Evolutionary conservation across 2,329 filamentous ascomycete species (phyloP), one percentile per base, ranked within the genome.

Genomic region (Zymoseptoria crescenta): DNA sequence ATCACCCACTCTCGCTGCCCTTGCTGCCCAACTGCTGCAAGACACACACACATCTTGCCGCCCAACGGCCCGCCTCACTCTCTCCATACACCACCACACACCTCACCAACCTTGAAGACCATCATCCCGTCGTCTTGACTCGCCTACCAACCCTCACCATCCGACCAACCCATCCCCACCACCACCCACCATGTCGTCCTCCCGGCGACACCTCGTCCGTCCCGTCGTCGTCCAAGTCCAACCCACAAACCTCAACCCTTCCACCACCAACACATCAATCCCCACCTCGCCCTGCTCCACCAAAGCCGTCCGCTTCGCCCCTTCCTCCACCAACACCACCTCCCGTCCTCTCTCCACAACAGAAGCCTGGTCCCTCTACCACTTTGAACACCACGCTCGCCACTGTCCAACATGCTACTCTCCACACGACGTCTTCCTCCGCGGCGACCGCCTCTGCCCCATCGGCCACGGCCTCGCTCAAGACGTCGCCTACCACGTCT

Each of bases 331-430:
- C 53, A 63, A 65, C 58, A 69, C 70, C 20, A 68, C 75, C 65
- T 75, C 74, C 4, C 74, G 77, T 53, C 74, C 75, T 28, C 67
- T 76, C 45, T 75, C 72, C 59, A 66, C 67, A 4, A 64, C 70
- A 45, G 77, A 80, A 69, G 74, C 72, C 62, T 78, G 77, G 76
- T 74, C 75, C 1, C 67, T 77, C 57, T 77, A 78, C 70, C 69
- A 78, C 71, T 79, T 78, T 59, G 77, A 80, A 65, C 71, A 69
- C 59, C 78, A 80, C 68, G 76, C 76, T 41, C 72, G 73, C 54
- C 72, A 72, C 61, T 80, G 78, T 68, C 67, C 63, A 51, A 69
- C 72, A 59, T 80, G 78, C 74, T 68, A 70, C 64, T 69, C 77
- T 64, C 76, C 78, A 1, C 75, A 76, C 62, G 70, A 75, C 35